A percentile compares a stretch with the other conserved stretches of the same genome.
Evolutionary conservation across 495 filamentous ascomycete genomes (phyloP).

Genomic region (Gamarada debralockiae): DNA sequence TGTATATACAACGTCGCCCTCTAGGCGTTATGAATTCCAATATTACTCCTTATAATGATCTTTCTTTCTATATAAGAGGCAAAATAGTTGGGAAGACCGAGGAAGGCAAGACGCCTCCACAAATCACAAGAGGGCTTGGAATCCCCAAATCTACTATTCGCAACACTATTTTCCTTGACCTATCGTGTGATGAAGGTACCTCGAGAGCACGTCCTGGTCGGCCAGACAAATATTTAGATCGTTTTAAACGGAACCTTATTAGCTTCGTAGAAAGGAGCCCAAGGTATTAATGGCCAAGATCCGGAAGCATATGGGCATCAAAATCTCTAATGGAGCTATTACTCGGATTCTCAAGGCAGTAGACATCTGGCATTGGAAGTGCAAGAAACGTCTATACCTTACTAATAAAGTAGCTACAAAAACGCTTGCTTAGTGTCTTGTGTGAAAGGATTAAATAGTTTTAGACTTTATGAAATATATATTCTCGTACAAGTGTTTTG

Average conservation of each 20-base stretch:
- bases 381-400: slow-evolving; percentile 5
- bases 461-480: slow-evolving; percentile 15
- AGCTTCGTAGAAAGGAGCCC: neutral
- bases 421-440: slow-evolving; percentile 9
- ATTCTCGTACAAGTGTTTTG: slow-evolving; percentile 17
- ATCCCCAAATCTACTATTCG: neutral
- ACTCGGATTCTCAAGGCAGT: neutral
- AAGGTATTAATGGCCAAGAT: neutral
- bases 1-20: neutral
- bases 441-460: slow-evolving; percentile 9
- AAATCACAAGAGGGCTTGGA: neutral
- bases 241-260: neutral
- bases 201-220: neutral
- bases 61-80: neutral
- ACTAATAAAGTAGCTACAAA: slow-evolving; percentile 12
- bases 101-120: neutral
- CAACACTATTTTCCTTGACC: neutral
- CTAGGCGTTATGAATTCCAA: neutral
- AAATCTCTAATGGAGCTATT: neutral
- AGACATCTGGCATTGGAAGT: neutral
- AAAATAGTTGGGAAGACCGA: neutral
- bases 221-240: neutral
- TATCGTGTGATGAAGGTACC: neutral
- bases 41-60: neutral
- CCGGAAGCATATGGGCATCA: neutral